These are phyloP conservation scores for Miamiensis avidus DNA, from an alignment of 169 alveolate species.

Conservation along the genomic window DNA sequence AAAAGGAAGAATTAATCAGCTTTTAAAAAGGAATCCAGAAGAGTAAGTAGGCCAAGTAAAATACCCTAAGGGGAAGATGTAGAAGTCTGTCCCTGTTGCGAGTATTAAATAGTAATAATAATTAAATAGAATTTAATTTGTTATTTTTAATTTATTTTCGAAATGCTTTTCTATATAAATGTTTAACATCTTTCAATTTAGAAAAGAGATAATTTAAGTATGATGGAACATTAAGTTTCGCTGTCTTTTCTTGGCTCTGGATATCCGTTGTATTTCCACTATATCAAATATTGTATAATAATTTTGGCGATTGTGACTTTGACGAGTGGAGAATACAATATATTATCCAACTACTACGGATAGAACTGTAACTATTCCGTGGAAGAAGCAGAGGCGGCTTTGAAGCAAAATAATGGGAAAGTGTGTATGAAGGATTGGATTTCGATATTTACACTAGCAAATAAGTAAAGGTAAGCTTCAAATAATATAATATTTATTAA, in stretches of 20 bases:
- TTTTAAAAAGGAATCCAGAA: slow-evolving; percentile 12
- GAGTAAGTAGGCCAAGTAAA: slow-evolving; percentile 1
- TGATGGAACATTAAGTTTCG: not conserved
- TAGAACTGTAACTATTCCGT: slow-evolving; percentile 1
- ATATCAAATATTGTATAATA: slow-evolving; percentile 25
- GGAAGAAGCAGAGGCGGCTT: not conserved
- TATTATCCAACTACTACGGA: slow-evolving; percentile 24
- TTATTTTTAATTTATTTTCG: too few species aligned
- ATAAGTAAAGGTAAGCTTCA: slow-evolving; percentile 3
- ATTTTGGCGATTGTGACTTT: slow-evolving; percentile 10
- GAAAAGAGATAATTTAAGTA: not conserved
- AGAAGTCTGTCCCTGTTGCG: slow-evolving; percentile 25
- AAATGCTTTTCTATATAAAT: too few species aligned
- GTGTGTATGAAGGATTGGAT: not conserved
- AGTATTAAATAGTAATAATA: slow-evolving; percentile 11
- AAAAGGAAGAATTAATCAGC: too few species aligned
- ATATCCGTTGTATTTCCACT: slow-evolving; percentile 31
- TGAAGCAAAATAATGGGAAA: not conserved
- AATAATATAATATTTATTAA: too few species aligned
- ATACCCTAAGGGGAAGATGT: not conserved
- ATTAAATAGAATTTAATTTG: too few species aligned
- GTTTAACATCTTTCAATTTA: not conserved
- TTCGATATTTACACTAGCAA: slow-evolving; percentile 6
- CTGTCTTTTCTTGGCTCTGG: slow-evolving; percentile 38
- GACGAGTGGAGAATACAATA: slow-evolving; percentile 28